Evolutionary conservation across 2,329 filamentous ascomycete species (phyloP), one percentile per base, ranked within the genome.

Genomic region (Exserohilum turcica): DNA sequence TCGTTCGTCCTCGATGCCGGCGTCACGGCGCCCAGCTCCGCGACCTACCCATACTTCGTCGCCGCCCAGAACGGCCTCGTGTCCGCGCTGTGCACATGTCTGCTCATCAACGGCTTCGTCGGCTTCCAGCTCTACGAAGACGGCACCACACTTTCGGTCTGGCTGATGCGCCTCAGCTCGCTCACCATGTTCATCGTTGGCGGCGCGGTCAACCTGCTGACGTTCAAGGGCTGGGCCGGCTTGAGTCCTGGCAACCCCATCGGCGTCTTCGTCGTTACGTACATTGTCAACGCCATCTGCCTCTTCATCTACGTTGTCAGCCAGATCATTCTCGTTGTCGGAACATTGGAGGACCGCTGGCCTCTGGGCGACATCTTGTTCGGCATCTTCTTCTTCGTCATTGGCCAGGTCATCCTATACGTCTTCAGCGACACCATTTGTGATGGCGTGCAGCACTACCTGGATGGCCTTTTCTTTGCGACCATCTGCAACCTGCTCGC

Each of bases 61-160:
- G 90, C 92, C 9, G 85, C 89, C 5, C 94, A 99, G 69, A 88
- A 88, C 59, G 94, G 93, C 12, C 80, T 99, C 47, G 81, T 87
- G 18, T 96, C 91, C 31, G 91, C 94, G 0, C 83, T 96, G 24
- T 88, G 94, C 72, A 93, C 91, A 21, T 95, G 89, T 73, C 81
- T 99, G 50, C 80, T 97, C 66, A 92, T 99, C 80, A 97, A 97
- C 75, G 94, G 94, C 37, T 99, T 99, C 70, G 93, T 99, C 48
- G 94, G 94, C 29, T 99, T 99, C 77, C 94, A 97, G 77, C 82
- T 99, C 10, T 99, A 99, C 75, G 94, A 99, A 76, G 94, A 99
- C 68, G 94, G 94, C 44, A 99, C 94, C 1, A 88, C 89, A 2
- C 80, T 97, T 35, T 97, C 92, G 0, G 87, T 99, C 37, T 99